Evolutionary conservation across 768 basidiomycete species (phyloP), one percentile per base, ranked within the genome.

Genomic region (Grammothele lineata): DNA sequence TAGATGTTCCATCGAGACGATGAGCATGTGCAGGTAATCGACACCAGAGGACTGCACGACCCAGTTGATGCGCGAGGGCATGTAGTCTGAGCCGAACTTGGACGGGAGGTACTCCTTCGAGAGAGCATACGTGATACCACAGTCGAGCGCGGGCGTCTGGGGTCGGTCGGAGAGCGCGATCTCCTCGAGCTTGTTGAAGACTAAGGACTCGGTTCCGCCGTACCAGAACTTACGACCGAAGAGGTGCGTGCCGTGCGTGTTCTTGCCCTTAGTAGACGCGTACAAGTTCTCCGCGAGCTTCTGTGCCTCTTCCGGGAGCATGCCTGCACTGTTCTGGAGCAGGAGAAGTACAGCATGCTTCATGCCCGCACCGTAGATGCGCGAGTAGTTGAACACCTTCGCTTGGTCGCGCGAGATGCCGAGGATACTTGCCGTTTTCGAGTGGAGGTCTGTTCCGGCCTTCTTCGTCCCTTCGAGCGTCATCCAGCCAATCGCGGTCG

Each of bases 401-500:
- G 96, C 95, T 56, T 89, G 85, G 59, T 98, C 92, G 25, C 95
- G 80, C 33, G 92, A 89, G 54, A 94, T 94, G 15, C 90, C 89
- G 32, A 98, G 72, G 59, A 98, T 98, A 48, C 68, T 80, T 10
- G 95, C 96, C 2, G 94, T 95, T 70, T 96, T 96, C 10, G 94
- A 97, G 61, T 97, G 95, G 24, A 99, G 68, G 68, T 99, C 95
- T 5, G 95, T 98, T 5, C 93, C 93, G 0, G 87, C 85, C 0
- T 84, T 77, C 66, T 98, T 98, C 14, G 94, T 95, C 1, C 96
- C 94, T 65, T 98, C 96, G 23, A 99, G 77, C 14, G 94, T 97
- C 95, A 99, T 98, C 95, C 95, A 98, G 3, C 96, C 95, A 35
- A 99, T 83, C 2, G 95, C 93, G 3, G 93, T 94, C 10, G 93